Conservation (phyloP, 768 basidiomycete genomes). For the Bullera alba region DNA sequence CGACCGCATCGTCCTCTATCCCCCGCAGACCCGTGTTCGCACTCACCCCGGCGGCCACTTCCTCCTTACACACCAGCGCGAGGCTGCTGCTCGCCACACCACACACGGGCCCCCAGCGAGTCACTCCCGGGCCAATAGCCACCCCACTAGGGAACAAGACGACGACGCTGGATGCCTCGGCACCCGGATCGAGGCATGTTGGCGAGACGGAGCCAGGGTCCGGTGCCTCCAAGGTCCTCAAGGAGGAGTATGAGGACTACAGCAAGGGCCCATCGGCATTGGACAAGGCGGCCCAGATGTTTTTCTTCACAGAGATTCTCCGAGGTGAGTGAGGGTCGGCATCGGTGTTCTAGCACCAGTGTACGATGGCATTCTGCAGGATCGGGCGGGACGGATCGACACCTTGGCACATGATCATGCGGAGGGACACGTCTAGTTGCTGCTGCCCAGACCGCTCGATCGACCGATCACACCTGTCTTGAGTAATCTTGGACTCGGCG, state of each 20-base stretch:
- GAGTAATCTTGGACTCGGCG: too few species aligned
- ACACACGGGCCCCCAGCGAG: conserved; percentile 2
- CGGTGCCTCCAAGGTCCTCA: conserved; percentile 4
- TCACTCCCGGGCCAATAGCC: background rate
- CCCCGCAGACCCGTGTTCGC: background rate
- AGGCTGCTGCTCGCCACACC: conserved; percentile 4
- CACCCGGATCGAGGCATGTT: conserved; percentile 15
- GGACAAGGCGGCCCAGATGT: conserved; percentile 90
- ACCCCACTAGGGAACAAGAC: conserved; percentile 10
- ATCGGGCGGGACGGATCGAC: too few species aligned
- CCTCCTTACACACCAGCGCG: background rate
- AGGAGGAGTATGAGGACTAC: conserved; percentile 41
- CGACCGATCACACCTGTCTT: too few species aligned
- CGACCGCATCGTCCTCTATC: background rate
- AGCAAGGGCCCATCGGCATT: conserved; percentile 71
- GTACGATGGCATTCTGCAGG: too few species aligned
- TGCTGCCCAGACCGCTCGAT: background rate
- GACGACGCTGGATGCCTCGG: conserved; percentile 8
- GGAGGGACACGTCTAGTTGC: too few species aligned
- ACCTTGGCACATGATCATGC: too few species aligned
- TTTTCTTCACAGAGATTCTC: conserved; percentile 98
- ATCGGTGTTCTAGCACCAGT: too few species aligned
- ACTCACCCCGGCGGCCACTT: background rate
- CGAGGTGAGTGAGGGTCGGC: conserved; percentile 67
- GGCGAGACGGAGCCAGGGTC: conserved; percentile 11